Conservation (phyloP, 2,329 filamentous ascomycete species). For the Emergomyces africanus region DNA sequence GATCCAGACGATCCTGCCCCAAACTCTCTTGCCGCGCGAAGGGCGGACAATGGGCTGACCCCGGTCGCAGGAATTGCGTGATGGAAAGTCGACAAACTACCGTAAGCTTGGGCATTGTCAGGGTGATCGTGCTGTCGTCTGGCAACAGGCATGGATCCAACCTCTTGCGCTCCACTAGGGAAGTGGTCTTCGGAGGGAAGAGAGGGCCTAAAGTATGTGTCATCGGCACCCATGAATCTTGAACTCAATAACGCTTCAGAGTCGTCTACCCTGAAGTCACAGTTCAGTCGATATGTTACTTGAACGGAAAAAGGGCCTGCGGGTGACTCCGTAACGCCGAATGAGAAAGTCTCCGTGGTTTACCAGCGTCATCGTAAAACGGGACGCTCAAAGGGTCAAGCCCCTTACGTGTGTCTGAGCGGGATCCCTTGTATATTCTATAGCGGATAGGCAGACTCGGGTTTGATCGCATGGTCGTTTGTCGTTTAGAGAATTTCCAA, state of each 20-base stretch:
- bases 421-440: conserved; percentile 54
- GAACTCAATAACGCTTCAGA: conserved; percentile 84
- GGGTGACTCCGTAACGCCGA: conserved; percentile 75
- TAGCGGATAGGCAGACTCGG: conserved; percentile 61
- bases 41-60: conserved; percentile 73
- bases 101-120: conserved; percentile 69
- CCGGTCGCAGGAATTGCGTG: conserved; percentile 60
- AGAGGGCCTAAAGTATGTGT: conserved; percentile 74
- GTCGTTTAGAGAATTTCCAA: conserved; percentile 69
- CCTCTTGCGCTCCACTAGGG: conserved; percentile 34
- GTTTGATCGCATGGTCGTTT: conserved; percentile 55
- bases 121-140: conserved; percentile 37
- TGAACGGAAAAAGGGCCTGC: conserved; percentile 71
- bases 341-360: conserved; percentile 64
- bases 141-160: conserved; percentile 62
- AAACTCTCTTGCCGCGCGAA: conserved; percentile 53
- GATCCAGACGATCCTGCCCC: conserved; percentile 36
- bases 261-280: conserved; percentile 83
- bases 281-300: conserved; percentile 76
- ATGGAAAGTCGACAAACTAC: conserved; percentile 80
- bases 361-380: conserved; percentile 49
- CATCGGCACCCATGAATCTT: conserved; percentile 82
- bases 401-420: conserved; percentile 38
- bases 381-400: conserved; percentile 60
- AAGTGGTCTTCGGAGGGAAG: conserved; percentile 42